Percentiles rank a stretch among this genome's conserved stretches.
Conservation (phyloP, 2,329 filamentous ascomycete genomes). For the Fusarium secorum region DNA sequence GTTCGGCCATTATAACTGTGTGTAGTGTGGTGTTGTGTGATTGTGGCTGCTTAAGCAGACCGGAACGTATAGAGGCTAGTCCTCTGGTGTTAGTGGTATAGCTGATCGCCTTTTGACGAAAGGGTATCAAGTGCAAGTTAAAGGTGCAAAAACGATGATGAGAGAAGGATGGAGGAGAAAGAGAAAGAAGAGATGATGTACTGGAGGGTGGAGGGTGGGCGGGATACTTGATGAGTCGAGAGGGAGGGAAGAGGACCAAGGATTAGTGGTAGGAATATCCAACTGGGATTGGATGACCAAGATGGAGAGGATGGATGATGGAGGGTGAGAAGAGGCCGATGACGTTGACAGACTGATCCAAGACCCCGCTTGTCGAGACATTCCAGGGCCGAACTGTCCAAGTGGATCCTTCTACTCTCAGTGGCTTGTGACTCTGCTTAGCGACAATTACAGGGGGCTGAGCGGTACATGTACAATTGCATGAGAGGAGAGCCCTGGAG, state of each 20-base stretch:
- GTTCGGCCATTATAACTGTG: slow-evolving; percentile 44
- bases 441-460: slow-evolving; percentile 23
- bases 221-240: slow-evolving; percentile 36
- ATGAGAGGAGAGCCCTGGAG: slow-evolving; percentile 3
- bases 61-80: slow-evolving; percentile 18
- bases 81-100: slow-evolving; percentile 10
- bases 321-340: slow-evolving; percentile 35
- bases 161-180: slow-evolving; percentile 13
- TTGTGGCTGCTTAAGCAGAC: slow-evolving; percentile 12
- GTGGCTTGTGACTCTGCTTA: slow-evolving; percentile 34
- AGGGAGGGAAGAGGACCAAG: slow-evolving; percentile 10
- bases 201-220: slow-evolving; percentile 36
- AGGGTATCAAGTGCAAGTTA: slow-evolving; percentile 9
- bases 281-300: slow-evolving; percentile 21
- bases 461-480: slow-evolving; percentile 14
- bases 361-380: slow-evolving; percentile 35
- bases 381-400: slow-evolving; percentile 33
- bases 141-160: not conserved
- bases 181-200: slow-evolving; percentile 11
- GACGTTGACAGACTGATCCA: slow-evolving; percentile 37
- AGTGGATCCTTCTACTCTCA: slow-evolving; percentile 6
- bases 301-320: slow-evolving; percentile 25
- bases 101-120: slow-evolving; percentile 4
- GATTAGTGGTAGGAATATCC: slow-evolving; percentile 19
- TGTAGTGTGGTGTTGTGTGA: slow-evolving; percentile 1